Evolutionary conservation across 495 filamentous ascomycete genomes (phyloP).

Genomic region (Hypoxylon crocopeplum): DNA sequence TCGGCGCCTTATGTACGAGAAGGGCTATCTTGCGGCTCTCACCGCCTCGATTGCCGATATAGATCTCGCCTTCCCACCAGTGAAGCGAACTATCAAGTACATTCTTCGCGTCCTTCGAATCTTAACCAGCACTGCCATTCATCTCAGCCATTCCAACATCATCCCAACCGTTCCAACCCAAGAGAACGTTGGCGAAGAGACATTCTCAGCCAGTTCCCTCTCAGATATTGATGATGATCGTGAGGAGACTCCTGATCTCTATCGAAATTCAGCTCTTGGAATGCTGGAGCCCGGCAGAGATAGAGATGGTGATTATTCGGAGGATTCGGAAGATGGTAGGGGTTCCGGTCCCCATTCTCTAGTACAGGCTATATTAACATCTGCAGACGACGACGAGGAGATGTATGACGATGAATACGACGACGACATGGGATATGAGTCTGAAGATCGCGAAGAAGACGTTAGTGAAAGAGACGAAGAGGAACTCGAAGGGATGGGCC

Average conservation of each 20-base stretch:
- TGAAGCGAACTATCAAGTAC: conserved; percentile 93
- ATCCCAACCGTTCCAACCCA: conserved; percentile 65
- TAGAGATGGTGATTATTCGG: conserved; percentile 73
- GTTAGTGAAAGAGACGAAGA: conserved; percentile 87
- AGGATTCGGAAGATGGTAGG: conserved; percentile 68
- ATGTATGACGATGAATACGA: conserved; percentile 86
- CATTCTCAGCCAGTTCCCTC: conserved; percentile 86
- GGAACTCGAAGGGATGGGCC: conserved; percentile 75
- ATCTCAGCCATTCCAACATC: conserved; percentile 82
- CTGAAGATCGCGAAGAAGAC: conserved; percentile 82
- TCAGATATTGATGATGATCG: conserved; percentile 87
- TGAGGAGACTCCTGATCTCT: conserved; percentile 96
- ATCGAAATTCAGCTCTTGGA: conserved; percentile 92
- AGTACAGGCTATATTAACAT: conserved; percentile 37
- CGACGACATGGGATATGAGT: conserved; percentile 90
- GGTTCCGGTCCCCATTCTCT: background rate
- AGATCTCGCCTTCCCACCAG: conserved; percentile 91
- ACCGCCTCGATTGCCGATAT: conserved; percentile 95
- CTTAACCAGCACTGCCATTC: conserved; percentile 84
- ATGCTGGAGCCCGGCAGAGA: conserved; percentile 83
- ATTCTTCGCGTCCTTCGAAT: conserved; percentile 88
- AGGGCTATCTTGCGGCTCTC: conserved; percentile 86
- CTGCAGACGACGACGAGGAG: conserved; percentile 66
- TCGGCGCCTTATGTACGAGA: conserved; percentile 96
- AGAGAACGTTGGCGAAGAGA: conserved; percentile 83